Percentiles rank a stretch among this genome's conserved stretches.
These are phyloP conservation scores for Trametes maxima DNA, from an alignment of 768 basidiomycete genomes.

Conservation along the genomic window DNA sequence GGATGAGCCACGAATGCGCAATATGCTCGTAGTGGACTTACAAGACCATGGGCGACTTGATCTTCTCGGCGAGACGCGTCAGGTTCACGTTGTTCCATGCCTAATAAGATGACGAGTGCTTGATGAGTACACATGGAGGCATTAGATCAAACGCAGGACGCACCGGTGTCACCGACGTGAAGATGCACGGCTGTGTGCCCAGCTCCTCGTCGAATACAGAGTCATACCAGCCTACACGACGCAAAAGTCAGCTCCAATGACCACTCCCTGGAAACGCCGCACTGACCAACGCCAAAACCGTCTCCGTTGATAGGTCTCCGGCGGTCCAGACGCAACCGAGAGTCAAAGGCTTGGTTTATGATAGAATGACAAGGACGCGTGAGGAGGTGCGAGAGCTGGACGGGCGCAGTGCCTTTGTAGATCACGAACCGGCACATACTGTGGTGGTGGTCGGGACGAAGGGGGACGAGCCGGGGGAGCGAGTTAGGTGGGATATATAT, in stretches of 20 bases:
- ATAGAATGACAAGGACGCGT: constrained; percentile 94
- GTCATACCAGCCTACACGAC: constrained; percentile 87
- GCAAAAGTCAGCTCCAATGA: background rate
- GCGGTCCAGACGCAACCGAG: constrained; percentile 78
- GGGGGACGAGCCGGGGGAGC: background rate
- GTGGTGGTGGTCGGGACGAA: constrained; percentile 10
- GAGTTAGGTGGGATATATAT: background rate
- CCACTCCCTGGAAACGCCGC: background rate
- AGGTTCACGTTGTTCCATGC: constrained; percentile 98
- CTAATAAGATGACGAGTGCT: constrained; percentile 45
- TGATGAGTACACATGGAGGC: background rate
- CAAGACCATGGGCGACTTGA: constrained; percentile 95
- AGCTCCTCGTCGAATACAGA: constrained; percentile 80
- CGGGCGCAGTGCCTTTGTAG: constrained; percentile 93
- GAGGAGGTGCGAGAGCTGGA: constrained; percentile 90
- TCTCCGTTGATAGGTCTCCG: constrained; percentile 92
- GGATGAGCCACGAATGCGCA: background rate
- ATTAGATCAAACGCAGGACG: constrained; percentile 27
- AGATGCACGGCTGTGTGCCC: constrained; percentile 89
- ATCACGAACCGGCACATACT: constrained; percentile 89
- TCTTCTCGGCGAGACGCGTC: constrained; percentile 93
- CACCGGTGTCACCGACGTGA: constrained; percentile 93
- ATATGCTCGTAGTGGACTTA: constrained; percentile 39
- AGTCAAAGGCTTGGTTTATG: constrained; percentile 97
- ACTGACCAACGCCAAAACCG: constrained; percentile 91